A percentile compares a stretch with the other conserved stretches of the same genome.
phyloP scores from a whole-genome alignment of 768 basidiomycete species.

The Termitomyces sp. region DNA sequence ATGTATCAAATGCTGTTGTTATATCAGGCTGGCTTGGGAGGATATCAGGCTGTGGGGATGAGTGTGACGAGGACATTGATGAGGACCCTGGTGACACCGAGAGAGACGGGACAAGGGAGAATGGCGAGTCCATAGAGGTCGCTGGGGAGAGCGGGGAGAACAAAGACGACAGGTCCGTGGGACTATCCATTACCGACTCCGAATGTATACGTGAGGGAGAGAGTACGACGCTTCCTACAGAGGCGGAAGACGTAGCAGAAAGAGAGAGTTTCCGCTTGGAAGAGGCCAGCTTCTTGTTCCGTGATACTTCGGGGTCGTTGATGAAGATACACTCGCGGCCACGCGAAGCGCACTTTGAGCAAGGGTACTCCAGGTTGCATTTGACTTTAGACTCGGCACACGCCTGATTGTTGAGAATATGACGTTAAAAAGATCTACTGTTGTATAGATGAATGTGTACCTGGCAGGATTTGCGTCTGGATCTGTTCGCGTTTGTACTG shows the following conservation, averaged over 20 bases:
- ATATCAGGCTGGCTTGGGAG: slow-evolving; percentile 26
- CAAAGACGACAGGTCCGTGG: slow-evolving; percentile 6
- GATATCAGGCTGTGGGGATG: slow-evolving; percentile 33
- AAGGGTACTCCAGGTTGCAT: slow-evolving; percentile 64
- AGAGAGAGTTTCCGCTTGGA: slow-evolving; percentile 20
- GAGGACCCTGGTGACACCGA: slow-evolving; percentile 27
- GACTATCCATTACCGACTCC: slow-evolving; percentile 9
- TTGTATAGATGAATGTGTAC: slow-evolving; percentile 16
- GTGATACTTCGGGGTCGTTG: slow-evolving; percentile 39
- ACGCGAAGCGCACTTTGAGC: slow-evolving; percentile 58
- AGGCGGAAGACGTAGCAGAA: slow-evolving; percentile 20
- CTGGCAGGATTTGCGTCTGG: slow-evolving; percentile 64
- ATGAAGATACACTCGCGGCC: slow-evolving; percentile 63
- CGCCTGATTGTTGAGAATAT: slow-evolving; percentile 26
- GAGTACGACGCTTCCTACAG: slow-evolving; percentile 24
- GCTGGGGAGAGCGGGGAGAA: slow-evolving; percentile 5
- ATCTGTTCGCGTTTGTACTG: slow-evolving; percentile 44
- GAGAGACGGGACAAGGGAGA: slow-evolving; percentile 1
- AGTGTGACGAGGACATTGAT: slow-evolving; percentile 29
- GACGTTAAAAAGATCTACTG: background rate
- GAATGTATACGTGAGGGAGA: slow-evolving; percentile 4
- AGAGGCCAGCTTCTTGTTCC: slow-evolving; percentile 30
- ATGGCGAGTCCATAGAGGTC: slow-evolving; percentile 12
- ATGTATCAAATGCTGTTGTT: slow-evolving; percentile 24
- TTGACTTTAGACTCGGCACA: slow-evolving; percentile 76